Conservation (phyloP, 2,329 filamentous ascomycete species). For the Didymella arachidicola region DNA sequence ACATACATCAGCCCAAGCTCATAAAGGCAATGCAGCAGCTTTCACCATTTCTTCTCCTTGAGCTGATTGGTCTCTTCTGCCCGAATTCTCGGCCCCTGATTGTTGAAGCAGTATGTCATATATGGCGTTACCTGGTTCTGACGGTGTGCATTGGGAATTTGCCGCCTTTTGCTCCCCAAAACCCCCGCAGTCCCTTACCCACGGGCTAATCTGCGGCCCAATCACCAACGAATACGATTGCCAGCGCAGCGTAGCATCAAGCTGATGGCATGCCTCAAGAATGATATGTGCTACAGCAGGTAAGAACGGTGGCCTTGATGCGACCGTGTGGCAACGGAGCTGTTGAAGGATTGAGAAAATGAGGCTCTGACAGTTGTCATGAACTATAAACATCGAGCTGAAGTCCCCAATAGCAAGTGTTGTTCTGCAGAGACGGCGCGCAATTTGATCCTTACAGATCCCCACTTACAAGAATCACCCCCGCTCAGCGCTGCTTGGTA, state of each 20-base stretch:
- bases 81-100: conserved; percentile 33
- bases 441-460: conserved; percentile 32
- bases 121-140: conserved; percentile 38
- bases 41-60: conserved; percentile 23
- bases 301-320: conserved; percentile 30
- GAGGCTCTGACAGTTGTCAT: conserved; percentile 34
- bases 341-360: conserved; percentile 34
- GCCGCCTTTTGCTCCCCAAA: conserved; percentile 30
- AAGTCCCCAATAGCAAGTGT: conserved; percentile 31
- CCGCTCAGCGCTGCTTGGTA: conserved; percentile 29
- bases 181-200: conserved; percentile 38
- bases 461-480: conserved; percentile 36
- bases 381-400: conserved; percentile 44
- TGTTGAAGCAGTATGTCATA: conserved; percentile 41
- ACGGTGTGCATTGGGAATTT: conserved; percentile 36
- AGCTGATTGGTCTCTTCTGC: conserved; percentile 37
- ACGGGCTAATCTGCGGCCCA: conserved; percentile 37
- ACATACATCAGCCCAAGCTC: conserved; percentile 41
- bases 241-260: conserved; percentile 44
- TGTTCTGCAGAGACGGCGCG: conserved; percentile 34
- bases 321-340: conserved; percentile 36
- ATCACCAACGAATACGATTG: conserved; percentile 37
- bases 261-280: conserved; percentile 30
- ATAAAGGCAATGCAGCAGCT: conserved; percentile 32
- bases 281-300: conserved; percentile 34